Evolutionary conservation across 768 basidiomycete genomes (phyloP), one percentile per base, ranked within the genome.

Genomic region (Auricularia sp.): DNA sequence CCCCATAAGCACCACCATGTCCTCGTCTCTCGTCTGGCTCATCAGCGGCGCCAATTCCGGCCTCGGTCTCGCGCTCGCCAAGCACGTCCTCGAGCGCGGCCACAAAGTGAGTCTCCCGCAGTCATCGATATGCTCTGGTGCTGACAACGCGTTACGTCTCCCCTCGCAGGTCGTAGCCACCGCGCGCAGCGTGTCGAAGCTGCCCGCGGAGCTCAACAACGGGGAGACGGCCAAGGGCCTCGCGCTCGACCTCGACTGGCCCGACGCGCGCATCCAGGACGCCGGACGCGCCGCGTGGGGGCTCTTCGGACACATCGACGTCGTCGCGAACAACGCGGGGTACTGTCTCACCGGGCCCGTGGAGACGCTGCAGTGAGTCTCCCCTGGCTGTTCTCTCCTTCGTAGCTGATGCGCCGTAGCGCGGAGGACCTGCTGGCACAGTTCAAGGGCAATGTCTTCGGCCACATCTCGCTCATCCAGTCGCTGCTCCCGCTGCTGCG

Each of bases 391-490:
- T 51, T 51, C 39, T 42, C 13, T 42, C 39, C 39, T 8, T 42
- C 4, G 29, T 29, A 29, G 29, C 29, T 29, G 2, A 45, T 45
- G 44, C 44, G 44, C 3, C 11, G 10, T 10, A 59, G 56, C 7
- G 56, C 56, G 3, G 34, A 59, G 6, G 70, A 72, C 10, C 64
- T 71, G 35, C 69, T 70, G 44, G 63, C 58, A 16, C 65, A 72
- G 63, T 73, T 74, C 67, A 70, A 73, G 62, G 67, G 70, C 11
- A 71, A 71, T 64, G 65, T 74, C 44, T 74, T 72, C 58, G 71
- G 72, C 8, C 65, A 69, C 5, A 63, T 72, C 62, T 70, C 71
- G 3, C 66, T 74, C 62, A 71, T 69, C 11, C 71, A 74, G 61
- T 65, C 72, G 3, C 67, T 74, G 13, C 63, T 74, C 21, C 69